These are phyloP conservation scores for Scutellaria baicalensis DNA, from an alignment of 257 asterid species.

Conservation along the genomic window DNA sequence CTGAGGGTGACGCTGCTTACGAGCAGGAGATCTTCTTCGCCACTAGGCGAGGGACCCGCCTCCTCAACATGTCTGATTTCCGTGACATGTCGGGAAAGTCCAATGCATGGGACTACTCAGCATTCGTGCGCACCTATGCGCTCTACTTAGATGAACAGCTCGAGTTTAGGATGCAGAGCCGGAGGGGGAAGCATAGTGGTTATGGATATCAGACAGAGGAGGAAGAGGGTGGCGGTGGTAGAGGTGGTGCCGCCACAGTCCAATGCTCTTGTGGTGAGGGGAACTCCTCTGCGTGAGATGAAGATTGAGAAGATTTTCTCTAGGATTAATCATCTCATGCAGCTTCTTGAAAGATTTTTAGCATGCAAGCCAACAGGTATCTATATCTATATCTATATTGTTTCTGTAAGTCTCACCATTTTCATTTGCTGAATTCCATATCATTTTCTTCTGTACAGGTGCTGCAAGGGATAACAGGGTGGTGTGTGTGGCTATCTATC, in stretches of 20 bases:
- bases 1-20: slow-evolving; percentile 65
- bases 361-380: slow-evolving; percentile 88
- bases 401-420: too few species aligned
- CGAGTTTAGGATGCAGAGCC: slow-evolving; percentile 62
- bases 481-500: slow-evolving; percentile 66
- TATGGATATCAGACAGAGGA: slow-evolving; percentile 34
- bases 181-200: slow-evolving; percentile 52
- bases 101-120: slow-evolving; percentile 83
- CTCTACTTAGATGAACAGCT: slow-evolving; percentile 77
- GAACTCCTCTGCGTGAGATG: slow-evolving; percentile 56
- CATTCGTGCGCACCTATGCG: slow-evolving; percentile 73
- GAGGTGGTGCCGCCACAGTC: not conserved
- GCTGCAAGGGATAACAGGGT: slow-evolving; percentile 62
- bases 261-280: slow-evolving; percentile 22
- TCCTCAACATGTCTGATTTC: slow-evolving; percentile 85
- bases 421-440: not conserved
- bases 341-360: slow-evolving; percentile 71
- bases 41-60: slow-evolving; percentile 83
- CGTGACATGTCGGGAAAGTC: slow-evolving; percentile 56
- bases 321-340: slow-evolving; percentile 58
- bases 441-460: slow-evolving; percentile 35
- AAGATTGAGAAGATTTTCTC: slow-evolving; percentile 49
- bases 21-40: slow-evolving; percentile 92
- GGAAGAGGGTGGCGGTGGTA: slow-evolving; percentile 18
- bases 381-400: not conserved